phyloP scores from a whole-genome alignment of 345 rosid species.

The Cardamine occulta region DNA sequence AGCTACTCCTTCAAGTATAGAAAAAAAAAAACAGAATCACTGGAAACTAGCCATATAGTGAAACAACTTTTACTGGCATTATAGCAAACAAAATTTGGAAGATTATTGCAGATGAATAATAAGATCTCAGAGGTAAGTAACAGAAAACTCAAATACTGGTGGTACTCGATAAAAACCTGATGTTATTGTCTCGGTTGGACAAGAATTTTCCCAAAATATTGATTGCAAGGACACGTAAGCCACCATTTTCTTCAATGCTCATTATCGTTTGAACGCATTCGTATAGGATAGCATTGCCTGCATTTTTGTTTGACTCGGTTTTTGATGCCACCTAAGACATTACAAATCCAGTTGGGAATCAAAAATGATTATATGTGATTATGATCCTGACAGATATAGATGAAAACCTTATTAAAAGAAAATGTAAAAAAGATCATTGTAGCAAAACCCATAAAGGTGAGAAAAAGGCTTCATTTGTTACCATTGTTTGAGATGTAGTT shows the following conservation, averaged over 20 bases:
- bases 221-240: slow-evolving; percentile 95
- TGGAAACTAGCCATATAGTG: slow-evolving; percentile 15
- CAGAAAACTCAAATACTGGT: slow-evolving; percentile 7
- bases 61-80: not conserved
- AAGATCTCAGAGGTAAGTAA: slow-evolving; percentile 10
- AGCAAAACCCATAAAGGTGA: slow-evolving; percentile 11
- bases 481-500: not conserved
- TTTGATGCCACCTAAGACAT: slow-evolving; percentile 86
- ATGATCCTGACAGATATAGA: slow-evolving; percentile 14
- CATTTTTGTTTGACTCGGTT: slow-evolving; percentile 97
- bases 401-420: slow-evolving; percentile 1
- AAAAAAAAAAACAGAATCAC: not conserved
- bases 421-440: not conserved
- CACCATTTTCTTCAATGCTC: slow-evolving; percentile 97
- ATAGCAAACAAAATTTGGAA: slow-evolving; percentile 16
- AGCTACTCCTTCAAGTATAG: slow-evolving; percentile 7
- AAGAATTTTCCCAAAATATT: slow-evolving; percentile 94
- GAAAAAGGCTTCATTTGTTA: slow-evolving; percentile 21
- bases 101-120: slow-evolving; percentile 6
- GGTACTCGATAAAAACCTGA: slow-evolving; percentile 57
- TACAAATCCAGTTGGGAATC: slow-evolving; percentile 27
- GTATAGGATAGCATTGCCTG: slow-evolving; percentile 95
- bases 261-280: slow-evolving; percentile 95
- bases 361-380: slow-evolving; percentile 19
- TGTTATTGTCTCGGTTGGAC: slow-evolving; percentile 97